Conservation (phyloP, 2,329 filamentous ascomycete genomes). For the Canariomyces notabilis region DNA sequence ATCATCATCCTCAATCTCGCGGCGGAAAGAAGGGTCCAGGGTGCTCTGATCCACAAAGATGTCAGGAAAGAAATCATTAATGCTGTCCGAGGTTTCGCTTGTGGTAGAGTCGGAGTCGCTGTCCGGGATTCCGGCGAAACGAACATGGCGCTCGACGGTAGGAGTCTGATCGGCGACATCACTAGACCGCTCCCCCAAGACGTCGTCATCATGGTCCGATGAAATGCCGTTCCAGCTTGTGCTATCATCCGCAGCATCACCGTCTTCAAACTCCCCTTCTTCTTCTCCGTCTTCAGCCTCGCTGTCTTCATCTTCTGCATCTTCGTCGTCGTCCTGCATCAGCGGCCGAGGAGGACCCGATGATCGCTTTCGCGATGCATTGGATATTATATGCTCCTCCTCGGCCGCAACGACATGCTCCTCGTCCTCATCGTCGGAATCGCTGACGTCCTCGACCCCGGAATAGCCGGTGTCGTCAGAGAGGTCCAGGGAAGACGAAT, state of each 20-base stretch:
- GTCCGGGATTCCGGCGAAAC: conserved; percentile 63
- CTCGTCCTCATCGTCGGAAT: conserved; percentile 73
- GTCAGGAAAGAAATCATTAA: conserved; percentile 66
- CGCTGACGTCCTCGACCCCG: conserved; percentile 72
- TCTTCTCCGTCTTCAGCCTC: conserved; percentile 36
- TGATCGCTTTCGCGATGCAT: conserved; percentile 35
- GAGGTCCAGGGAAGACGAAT: conserved; percentile 52
- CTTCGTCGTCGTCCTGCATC: conserved; percentile 36
- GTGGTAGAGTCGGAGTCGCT: conserved; percentile 64
- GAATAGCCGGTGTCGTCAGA: conserved; percentile 69
- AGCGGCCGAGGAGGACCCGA: conserved; percentile 49
- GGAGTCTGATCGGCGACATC: conserved; percentile 23
- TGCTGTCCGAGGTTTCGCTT: conserved; percentile 54
- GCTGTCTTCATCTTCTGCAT: conserved; percentile 35
- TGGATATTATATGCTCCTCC: conserved; percentile 64
- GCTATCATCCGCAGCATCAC: conserved; percentile 45
- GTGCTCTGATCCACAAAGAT: conserved; percentile 73
- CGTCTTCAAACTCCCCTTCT: conserved; percentile 46
- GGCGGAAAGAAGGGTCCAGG: conserved; percentile 66
- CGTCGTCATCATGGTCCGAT: conserved; percentile 38
- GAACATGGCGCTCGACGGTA: conserved; percentile 59
- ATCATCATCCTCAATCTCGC: conserved; percentile 66
- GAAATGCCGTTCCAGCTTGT: conserved; percentile 40
- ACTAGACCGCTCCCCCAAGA: conserved; percentile 27
- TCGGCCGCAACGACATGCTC: conserved; percentile 72